These are phyloP conservation scores for Mrakia blollopis DNA, from an alignment of 768 basidiomycete species.

Conservation along the genomic window DNA sequence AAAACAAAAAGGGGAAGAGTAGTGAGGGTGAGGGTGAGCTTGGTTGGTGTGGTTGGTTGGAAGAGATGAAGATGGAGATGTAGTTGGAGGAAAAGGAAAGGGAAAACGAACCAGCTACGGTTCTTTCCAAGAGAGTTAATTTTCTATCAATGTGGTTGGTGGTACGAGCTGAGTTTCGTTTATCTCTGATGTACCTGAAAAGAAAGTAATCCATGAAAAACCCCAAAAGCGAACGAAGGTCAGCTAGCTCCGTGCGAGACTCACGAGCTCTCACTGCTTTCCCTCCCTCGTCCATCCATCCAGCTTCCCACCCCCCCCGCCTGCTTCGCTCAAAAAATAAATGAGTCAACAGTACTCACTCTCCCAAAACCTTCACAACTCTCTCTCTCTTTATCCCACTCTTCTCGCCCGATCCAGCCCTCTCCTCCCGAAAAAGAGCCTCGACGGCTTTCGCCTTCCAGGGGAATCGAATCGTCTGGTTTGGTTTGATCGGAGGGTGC, in stretches of 20 bases:
- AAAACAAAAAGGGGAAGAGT: not conserved
- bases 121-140: not conserved
- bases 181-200: constrained; percentile 7
- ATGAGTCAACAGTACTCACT: too few species aligned
- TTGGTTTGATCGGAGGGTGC: not conserved
- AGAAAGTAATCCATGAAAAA: not conserved
- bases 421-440: not conserved
- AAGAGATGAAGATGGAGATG: not conserved
- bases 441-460: constrained; percentile 3
- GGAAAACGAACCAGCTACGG: not conserved
- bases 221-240: too few species aligned
- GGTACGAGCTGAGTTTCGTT: not conserved
- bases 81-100: not conserved
- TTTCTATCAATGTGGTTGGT: not conserved
- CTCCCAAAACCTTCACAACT: not conserved
- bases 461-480: not conserved
- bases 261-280: too few species aligned
- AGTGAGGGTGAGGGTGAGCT: not conserved
- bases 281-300: not conserved
- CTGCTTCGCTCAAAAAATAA: too few species aligned
- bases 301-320: not conserved
- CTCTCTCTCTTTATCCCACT: not conserved
- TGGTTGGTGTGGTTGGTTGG: not conserved
- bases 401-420: not conserved
- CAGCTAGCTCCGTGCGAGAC: too few species aligned